A percentile compares a stretch with the other conserved stretches of the same genome.
These are phyloP conservation scores for Fusarium phyllophilum DNA, from an alignment of 2,329 filamentous ascomycete species.

Conservation along the genomic window DNA sequence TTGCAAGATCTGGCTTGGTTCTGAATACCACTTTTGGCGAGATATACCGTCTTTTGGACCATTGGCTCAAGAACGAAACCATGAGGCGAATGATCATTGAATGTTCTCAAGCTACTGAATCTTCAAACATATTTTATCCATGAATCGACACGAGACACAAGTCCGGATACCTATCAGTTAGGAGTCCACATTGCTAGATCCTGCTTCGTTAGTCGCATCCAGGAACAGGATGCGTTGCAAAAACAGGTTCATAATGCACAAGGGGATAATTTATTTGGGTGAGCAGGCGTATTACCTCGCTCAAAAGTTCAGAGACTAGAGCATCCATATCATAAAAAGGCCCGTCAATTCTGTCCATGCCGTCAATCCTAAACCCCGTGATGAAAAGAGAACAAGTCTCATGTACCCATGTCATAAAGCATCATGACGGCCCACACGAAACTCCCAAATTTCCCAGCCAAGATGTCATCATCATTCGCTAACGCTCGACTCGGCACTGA, in stretches of 20 bases:
- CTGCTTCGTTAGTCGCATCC: background rate
- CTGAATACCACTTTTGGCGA: background rate
- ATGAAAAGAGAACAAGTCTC: slow-evolving; percentile 33
- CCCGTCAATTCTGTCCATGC: slow-evolving; percentile 22
- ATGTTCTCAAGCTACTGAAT: background rate
- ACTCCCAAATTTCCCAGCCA: slow-evolving; percentile 41
- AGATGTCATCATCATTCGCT: slow-evolving; percentile 44
- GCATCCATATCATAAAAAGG: slow-evolving; percentile 14
- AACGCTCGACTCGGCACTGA: slow-evolving; percentile 44
- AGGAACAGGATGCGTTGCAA: background rate
- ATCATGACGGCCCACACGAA: slow-evolving; percentile 42
- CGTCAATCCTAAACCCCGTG: slow-evolving; percentile 26
- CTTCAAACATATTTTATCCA: background rate
- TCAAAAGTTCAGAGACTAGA: slow-evolving; percentile 17
- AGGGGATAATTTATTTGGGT: slow-evolving; percentile 23
- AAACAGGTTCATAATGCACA: background rate
- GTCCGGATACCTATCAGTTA: background rate
- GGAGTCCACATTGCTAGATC: background rate
- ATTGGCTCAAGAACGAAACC: background rate
- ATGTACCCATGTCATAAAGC: slow-evolving; percentile 42
- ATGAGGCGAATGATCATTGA: background rate
- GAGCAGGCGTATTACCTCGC: slow-evolving; percentile 4
- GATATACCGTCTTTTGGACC: background rate
- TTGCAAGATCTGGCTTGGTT: background rate
- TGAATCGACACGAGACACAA: background rate